Evolutionary conservation across 2,329 filamentous ascomycete species (phyloP).

Genomic region (Exophiala lecanii-corni): DNA sequence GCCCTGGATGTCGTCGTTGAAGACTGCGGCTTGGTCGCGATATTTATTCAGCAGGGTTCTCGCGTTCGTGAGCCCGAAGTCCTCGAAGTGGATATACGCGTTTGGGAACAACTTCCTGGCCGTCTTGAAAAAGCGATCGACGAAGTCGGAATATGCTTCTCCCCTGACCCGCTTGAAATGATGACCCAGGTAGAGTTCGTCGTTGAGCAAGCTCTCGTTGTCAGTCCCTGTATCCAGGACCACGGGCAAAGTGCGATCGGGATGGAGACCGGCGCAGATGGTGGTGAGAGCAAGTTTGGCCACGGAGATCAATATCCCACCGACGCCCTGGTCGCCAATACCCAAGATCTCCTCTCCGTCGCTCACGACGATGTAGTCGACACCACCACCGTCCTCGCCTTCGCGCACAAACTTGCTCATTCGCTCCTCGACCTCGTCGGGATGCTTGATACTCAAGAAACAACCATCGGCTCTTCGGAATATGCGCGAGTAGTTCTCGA

Average conservation of each 20-base stretch:
- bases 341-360: slow-evolving; percentile 71
- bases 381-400: slow-evolving; percentile 52
- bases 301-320: slow-evolving; percentile 76
- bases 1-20: slow-evolving; percentile 88
- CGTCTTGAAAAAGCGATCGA: slow-evolving; percentile 67
- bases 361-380: slow-evolving; percentile 85
- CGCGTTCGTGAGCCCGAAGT: slow-evolving; percentile 76
- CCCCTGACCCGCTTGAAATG: slow-evolving; percentile 63
- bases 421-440: slow-evolving; percentile 60
- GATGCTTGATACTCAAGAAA: slow-evolving; percentile 69
- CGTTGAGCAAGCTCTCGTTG: slow-evolving; percentile 68
- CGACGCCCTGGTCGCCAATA: slow-evolving; percentile 84
- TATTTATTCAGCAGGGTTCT: slow-evolving; percentile 73
- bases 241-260: slow-evolving; percentile 70
- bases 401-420: slow-evolving; percentile 63
- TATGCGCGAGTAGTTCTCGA: slow-evolving; percentile 73
- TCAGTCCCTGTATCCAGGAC: slow-evolving; percentile 83
- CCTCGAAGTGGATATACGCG: slow-evolving; percentile 85
- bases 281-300: slow-evolving; percentile 82
- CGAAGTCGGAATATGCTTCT: slow-evolving; percentile 68
- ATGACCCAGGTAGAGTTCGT: slow-evolving; percentile 75
- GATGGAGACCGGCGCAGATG: slow-evolving; percentile 80
- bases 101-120: slow-evolving; percentile 67
- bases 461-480: slow-evolving; percentile 77
- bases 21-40: slow-evolving; percentile 68